Evolutionary conservation across 2,329 filamentous ascomycete species (phyloP).

Genomic region (Aspergillus phoenicis): DNA sequence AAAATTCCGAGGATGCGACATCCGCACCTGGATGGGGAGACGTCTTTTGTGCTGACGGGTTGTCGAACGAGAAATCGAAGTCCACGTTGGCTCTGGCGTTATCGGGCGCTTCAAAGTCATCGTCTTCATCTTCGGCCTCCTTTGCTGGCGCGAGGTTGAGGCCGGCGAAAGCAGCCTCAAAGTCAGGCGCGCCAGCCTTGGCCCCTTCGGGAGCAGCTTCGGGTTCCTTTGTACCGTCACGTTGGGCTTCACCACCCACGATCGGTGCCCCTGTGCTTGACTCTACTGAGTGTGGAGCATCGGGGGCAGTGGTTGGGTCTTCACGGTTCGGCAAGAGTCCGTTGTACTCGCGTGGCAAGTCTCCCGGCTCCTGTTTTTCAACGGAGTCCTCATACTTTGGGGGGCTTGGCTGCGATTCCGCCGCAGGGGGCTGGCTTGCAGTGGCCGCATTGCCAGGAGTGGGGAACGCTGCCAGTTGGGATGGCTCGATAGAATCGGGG

Average conservation of each 20-base stretch:
- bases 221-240: constrained; percentile 11
- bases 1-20: constrained; percentile 41
- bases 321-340: constrained; percentile 44
- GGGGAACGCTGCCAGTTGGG: constrained; percentile 42
- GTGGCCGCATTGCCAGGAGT: constrained; percentile 43
- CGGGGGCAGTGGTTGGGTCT: constrained; percentile 43
- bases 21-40: constrained; percentile 24
- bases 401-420: constrained; percentile 61
- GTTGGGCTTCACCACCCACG: constrained; percentile 38
- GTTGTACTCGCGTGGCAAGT: constrained; percentile 42
- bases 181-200: constrained; percentile 44
- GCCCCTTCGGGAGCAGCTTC: constrained; percentile 21
- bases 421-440: constrained; percentile 50
- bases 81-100: constrained; percentile 37
- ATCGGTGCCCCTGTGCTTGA: constrained; percentile 40
- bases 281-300: constrained; percentile 45
- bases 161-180: constrained; percentile 51
- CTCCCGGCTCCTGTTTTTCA: constrained; percentile 27
- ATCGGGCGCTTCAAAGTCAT: constrained; percentile 46
- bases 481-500: constrained; percentile 40
- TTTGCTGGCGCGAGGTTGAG: constrained; percentile 48
- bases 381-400: constrained; percentile 40
- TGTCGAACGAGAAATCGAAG: constrained; percentile 52
- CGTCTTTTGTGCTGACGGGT: constrained; percentile 36
- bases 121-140: constrained; percentile 60